These are phyloP conservation scores for Leccinum subrobustum DNA, from an alignment of 1,284 basidiomycete genomes.

Conservation along the genomic window DNA sequence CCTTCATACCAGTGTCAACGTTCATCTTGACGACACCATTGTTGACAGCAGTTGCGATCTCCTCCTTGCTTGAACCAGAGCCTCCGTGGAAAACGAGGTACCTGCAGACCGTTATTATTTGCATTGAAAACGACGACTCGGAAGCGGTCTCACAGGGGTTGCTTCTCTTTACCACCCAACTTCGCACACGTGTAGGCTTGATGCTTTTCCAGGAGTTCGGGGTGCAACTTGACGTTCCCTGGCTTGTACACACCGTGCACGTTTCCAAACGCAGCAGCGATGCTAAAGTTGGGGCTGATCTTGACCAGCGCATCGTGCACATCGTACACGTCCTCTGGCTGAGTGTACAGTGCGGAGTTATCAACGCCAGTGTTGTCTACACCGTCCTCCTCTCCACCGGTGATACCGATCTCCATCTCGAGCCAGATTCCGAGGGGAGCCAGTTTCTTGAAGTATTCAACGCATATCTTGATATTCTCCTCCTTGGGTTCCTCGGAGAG, in stretches of 20 bases:
- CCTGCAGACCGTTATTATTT: slow-evolving; percentile 37
- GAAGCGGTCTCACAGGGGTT: slow-evolving; percentile 73
- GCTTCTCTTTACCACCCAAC: slow-evolving; percentile 63
- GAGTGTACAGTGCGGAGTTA: slow-evolving; percentile 94
- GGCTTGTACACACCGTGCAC: slow-evolving; percentile 88
- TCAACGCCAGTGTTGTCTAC: slow-evolving; percentile 96
- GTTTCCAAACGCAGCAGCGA: slow-evolving; percentile 86
- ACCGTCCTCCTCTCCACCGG: slow-evolving; percentile 98
- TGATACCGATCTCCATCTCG: slow-evolving; percentile 99
- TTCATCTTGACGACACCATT: slow-evolving; percentile 99
- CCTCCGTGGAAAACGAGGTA: slow-evolving; percentile 99
- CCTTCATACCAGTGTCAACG: slow-evolving; percentile 72
- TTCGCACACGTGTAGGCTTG: slow-evolving; percentile 78
- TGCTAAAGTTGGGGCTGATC: slow-evolving; percentile 92
- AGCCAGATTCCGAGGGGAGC: slow-evolving; percentile 93
- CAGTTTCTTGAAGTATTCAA: slow-evolving; percentile 96
- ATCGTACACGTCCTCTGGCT: slow-evolving; percentile 95
- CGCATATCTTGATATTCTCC: slow-evolving; percentile 94
- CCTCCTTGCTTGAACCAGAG: slow-evolving; percentile 95
- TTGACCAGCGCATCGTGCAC: slow-evolving; percentile 83
- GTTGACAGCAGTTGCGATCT: slow-evolving; percentile 90
- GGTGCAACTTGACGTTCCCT: slow-evolving; percentile 85
- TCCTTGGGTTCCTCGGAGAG: slow-evolving; percentile 98
- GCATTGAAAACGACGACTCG: background rate
- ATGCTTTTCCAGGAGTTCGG: slow-evolving; percentile 92